Evolutionary conservation across 345 rosid species (phyloP).

Genomic region (Lumnitzera racemosa): DNA sequence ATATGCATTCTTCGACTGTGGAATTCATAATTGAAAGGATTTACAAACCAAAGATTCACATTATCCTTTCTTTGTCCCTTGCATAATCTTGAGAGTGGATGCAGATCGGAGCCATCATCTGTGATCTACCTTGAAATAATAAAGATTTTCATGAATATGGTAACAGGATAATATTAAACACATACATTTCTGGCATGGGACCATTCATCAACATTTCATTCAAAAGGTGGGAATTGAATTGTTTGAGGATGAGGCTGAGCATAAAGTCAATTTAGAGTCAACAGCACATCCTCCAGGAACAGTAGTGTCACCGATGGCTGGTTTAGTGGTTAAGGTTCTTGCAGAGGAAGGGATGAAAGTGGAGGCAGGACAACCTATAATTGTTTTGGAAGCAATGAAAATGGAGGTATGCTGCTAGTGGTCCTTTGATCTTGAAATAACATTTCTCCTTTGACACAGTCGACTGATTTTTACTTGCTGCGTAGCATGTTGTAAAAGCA

Average conservation of each 20-base stretch:
- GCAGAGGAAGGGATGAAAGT: constrained; percentile 56
- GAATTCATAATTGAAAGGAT: no score
- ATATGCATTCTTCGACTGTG: no score
- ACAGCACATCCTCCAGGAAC: constrained; percentile 55
- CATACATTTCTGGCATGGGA: constrained; percentile 68
- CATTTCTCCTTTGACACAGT: neutral
- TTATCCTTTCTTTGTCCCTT: no score
- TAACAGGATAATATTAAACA: constrained; percentile 59
- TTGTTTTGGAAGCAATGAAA: constrained; percentile 95
- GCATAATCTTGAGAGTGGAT: no score
- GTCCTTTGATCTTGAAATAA: constrained; percentile 2
- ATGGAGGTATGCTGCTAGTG: constrained; percentile 67
- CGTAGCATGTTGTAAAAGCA: constrained; percentile 87
- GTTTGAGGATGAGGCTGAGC: constrained; percentile 51
- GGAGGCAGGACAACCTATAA: constrained; percentile 67
- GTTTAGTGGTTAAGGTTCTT: constrained; percentile 85
- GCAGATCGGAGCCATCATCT: no score
- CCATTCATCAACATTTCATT: constrained; percentile 55
- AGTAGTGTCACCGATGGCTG: constrained; percentile 91
- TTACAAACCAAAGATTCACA: no score
- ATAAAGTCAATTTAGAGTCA: constrained; percentile 40
- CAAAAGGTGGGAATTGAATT: constrained; percentile 54
- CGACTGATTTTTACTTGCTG: neutral
- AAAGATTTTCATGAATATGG: neutral
- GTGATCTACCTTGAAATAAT: no score